phyloP scores from a whole-genome alignment of 2,329 filamentous ascomycete species.

The Alternaria novae-zelandiae region DNA sequence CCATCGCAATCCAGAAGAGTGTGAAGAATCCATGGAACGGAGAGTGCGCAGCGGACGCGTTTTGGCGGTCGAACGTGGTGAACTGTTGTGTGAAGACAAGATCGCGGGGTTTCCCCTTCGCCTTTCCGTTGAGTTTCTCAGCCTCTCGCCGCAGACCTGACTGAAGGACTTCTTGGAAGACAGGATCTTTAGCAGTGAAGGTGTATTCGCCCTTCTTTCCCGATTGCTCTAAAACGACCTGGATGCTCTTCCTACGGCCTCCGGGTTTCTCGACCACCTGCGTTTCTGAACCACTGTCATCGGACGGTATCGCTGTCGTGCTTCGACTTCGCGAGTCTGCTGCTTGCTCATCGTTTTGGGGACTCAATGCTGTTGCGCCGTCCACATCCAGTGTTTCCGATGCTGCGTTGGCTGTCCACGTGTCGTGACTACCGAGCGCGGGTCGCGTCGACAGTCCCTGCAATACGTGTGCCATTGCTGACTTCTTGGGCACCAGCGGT shows the following conservation, averaged over 20 bases:
- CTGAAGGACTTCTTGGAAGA: slow-evolving; percentile 55
- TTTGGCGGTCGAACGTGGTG: slow-evolving; percentile 76
- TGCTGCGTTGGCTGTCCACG: slow-evolving; percentile 38
- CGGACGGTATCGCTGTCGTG: slow-evolving; percentile 35
- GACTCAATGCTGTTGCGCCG: slow-evolving; percentile 48
- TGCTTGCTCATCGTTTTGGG: slow-evolving; percentile 46
- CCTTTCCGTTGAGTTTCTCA: slow-evolving; percentile 39
- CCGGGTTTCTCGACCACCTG: slow-evolving; percentile 6
- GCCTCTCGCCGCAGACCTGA: slow-evolving; percentile 53
- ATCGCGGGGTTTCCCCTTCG: slow-evolving; percentile 56
- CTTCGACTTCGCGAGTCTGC: slow-evolving; percentile 40
- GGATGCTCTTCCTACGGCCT: slow-evolving; percentile 50
- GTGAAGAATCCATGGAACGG: slow-evolving; percentile 82
- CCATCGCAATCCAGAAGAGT: slow-evolving; percentile 76
- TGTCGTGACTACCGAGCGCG: slow-evolving; percentile 23
- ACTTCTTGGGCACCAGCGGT: slow-evolving; percentile 23
- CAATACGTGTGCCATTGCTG: slow-evolving; percentile 36
- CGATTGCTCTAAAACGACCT: slow-evolving; percentile 56
- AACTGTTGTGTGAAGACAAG: slow-evolving; percentile 76
- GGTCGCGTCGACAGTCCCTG: slow-evolving; percentile 33
- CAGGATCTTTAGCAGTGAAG: slow-evolving; percentile 58
- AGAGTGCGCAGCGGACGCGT: slow-evolving; percentile 67
- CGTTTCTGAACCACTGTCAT: slow-evolving; percentile 26
- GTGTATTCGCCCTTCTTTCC: slow-evolving; percentile 55
- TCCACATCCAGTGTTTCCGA: slow-evolving; percentile 47